Evolutionary conservation across 768 basidiomycete species (phyloP).

Genomic region (Russula griseocarnosa): DNA sequence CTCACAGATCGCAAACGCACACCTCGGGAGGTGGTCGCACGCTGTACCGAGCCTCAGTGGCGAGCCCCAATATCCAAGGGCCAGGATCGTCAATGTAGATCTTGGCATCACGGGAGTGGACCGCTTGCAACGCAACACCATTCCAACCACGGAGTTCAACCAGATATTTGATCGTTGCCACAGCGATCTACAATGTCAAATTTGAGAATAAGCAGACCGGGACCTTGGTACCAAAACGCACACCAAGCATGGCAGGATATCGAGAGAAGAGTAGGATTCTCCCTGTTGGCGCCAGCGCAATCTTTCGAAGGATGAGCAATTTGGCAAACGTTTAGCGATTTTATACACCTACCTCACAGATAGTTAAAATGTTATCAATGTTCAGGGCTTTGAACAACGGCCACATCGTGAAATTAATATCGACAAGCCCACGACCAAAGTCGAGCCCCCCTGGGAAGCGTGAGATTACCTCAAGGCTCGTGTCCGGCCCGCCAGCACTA

Average conservation of each 20-base stretch:
- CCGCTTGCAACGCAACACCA: constrained; percentile 76
- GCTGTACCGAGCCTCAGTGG: constrained; percentile 79
- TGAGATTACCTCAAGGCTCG: constrained; percentile 74
- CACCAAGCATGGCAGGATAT: constrained; percentile 88
- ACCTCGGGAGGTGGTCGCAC: constrained; percentile 74
- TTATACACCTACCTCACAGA: constrained; percentile 65
- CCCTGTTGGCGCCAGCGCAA: constrained; percentile 83
- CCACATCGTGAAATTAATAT: constrained; percentile 97
- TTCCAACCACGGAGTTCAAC: constrained; percentile 93
- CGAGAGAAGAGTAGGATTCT: constrained; percentile 83
- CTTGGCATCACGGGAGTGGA: constrained; percentile 85
- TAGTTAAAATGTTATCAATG: constrained; percentile 88
- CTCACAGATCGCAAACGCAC: constrained; percentile 82
- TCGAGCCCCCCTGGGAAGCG: constrained; percentile 92
- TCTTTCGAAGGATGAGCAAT: constrained; percentile 39
- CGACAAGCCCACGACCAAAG: constrained; percentile 85
- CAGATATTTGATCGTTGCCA: constrained; percentile 86
- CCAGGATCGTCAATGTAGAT: constrained; percentile 96
- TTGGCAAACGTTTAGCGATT: background rate
- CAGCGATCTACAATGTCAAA: constrained; percentile 56
- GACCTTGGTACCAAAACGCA: constrained; percentile 34
- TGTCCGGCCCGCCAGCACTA: constrained; percentile 36
- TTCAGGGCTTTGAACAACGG: constrained; percentile 90
- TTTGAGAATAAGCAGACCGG: background rate
- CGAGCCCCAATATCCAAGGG: constrained; percentile 91